Evolutionary conservation across 164 flowering plant genomes (phyloP).

Genomic region (Vitis labrusca): DNA sequence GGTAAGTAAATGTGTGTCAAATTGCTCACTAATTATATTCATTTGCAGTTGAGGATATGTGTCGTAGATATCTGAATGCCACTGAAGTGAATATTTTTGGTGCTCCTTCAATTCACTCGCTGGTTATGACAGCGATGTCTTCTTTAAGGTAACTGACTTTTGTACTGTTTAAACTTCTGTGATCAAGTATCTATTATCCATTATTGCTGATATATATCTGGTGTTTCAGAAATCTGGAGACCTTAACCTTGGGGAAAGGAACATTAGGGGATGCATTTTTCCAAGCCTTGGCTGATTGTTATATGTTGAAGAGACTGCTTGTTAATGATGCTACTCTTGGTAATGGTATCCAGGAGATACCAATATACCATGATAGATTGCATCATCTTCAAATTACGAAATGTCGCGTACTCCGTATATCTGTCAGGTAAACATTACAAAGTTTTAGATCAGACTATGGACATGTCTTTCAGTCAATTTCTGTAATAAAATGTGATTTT

Average conservation of each 20-base stretch:
- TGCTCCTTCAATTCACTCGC: constrained; percentile 51
- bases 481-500: constrained; percentile 12
- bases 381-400: constrained; percentile 68
- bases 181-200: not conserved
- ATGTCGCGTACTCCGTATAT: constrained; percentile 80
- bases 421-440: constrained; percentile 55
- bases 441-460: not conserved
- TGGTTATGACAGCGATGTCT: constrained; percentile 61
- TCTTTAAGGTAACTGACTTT: constrained; percentile 56
- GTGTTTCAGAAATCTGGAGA: constrained; percentile 66
- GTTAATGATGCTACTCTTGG: constrained; percentile 76
- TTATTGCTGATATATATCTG: constrained; percentile 16
- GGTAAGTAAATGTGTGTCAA: not conserved
- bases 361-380: constrained; percentile 70
- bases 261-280: constrained; percentile 71
- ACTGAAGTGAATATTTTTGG: constrained; percentile 73
- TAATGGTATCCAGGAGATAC: constrained; percentile 80
- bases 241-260: constrained; percentile 72
- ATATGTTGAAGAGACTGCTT: constrained; percentile 54
- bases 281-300: constrained; percentile 66
- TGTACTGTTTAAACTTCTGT: not conserved
- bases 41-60: constrained; percentile 83
- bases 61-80: constrained; percentile 84
- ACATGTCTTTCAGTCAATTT: not conserved
- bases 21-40: not conserved